Evolutionary conservation across 192 early-diverging fungal species (phyloP), one percentile per base, ranked within the genome.

Genomic region (Backusella parvicylindrica): DNA sequence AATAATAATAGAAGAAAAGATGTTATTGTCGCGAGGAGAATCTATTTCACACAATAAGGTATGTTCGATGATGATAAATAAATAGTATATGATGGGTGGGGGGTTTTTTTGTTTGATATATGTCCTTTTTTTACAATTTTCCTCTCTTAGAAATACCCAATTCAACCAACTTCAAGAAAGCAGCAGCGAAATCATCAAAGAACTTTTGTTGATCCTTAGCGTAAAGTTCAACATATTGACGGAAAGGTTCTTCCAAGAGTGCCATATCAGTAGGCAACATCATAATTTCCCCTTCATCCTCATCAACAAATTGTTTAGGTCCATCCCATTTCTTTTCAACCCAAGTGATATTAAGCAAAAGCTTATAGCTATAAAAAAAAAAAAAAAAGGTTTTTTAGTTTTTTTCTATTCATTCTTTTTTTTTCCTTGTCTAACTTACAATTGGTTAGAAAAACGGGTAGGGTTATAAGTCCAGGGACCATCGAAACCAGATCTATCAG

Each of bases 191-290:
- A 68, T 85, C 86, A 50, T 87, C 79, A 82, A 90, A 92, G 80
- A 92, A 93, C 15, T 66, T 47, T 33, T 90, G 84, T 80, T 93
- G 84, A 75, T 92, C 86, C 73, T 84, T 74, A 18, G 92, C 92
- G 78, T 92, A 94, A 26, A 87, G 76, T 63, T 90, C 80, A 36
- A 89, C 89, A 60, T 84, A 85, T 63, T 81, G 74, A 38, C 84
- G 82, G 79, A 92, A 91, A 26, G 88, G 84, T 72, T 90, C 87
- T 68, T 83, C 78, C 64, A 92, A 74, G 31, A 93, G 76, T 21
- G 91, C 90, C 81, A 93, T 83, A 78, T 93, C 92, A 60, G 88
- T 73, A 37, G 90, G 89, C 32, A 91, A 79, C 91, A 92, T 93
- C 91, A 92, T 93, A 36, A 90, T 65, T 30, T 80, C 75, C 21